Percentiles rank a stretch among this genome's conserved stretches.
Conservation (phyloP, 371 early-diverging fungal genomes). For the Catenaria anguillulae region DNA sequence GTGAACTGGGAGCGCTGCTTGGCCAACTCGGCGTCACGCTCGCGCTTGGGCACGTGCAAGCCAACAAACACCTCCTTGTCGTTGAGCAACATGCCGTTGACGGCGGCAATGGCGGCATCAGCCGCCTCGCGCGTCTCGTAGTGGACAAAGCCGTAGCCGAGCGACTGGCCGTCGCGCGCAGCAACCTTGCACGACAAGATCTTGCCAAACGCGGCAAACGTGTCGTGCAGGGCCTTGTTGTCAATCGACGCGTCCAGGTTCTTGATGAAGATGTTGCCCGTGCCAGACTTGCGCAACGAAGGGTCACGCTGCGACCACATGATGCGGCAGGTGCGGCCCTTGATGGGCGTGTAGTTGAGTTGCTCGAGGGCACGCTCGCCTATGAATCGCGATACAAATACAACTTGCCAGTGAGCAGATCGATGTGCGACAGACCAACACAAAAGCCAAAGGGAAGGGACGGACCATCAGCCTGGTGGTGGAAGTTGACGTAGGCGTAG, state of each 20-base stretch:
- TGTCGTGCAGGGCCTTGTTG: constrained; percentile 97
- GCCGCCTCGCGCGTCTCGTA: constrained; percentile 94
- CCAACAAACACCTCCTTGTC: constrained; percentile 79
- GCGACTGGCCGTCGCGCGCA: constrained; percentile 66
- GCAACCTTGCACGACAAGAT: constrained; percentile 98
- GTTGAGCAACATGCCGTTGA: constrained; percentile 97
- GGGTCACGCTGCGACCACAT: constrained; percentile 99
- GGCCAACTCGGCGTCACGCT: constrained; percentile 85
- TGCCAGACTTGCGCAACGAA: constrained; percentile 76
- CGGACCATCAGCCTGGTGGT: constrained; percentile 25
- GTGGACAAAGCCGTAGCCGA: constrained; percentile 98
- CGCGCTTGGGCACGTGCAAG: constrained; percentile 80
- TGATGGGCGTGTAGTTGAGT: constrained; percentile 87
- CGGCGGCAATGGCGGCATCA: constrained; percentile 87
- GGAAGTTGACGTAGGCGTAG: constrained; percentile 96
- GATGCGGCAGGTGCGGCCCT: constrained; percentile 90
- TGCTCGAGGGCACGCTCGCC: constrained; percentile 84
- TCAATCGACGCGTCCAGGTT: constrained; percentile 94
- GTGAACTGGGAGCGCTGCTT: constrained; percentile 83
- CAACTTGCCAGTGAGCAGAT: too few relatives aligned
- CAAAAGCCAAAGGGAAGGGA: constrained; percentile 7
- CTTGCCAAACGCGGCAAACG: constrained; percentile 96
- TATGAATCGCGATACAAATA: too few relatives aligned
- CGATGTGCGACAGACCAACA: too few relatives aligned
- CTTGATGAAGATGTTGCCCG: constrained; percentile 99